These are phyloP conservation scores for Hanseniaspora gamundiae DNA, from an alignment of 1,139 yeast genomes.

Conservation along the genomic window DNA sequence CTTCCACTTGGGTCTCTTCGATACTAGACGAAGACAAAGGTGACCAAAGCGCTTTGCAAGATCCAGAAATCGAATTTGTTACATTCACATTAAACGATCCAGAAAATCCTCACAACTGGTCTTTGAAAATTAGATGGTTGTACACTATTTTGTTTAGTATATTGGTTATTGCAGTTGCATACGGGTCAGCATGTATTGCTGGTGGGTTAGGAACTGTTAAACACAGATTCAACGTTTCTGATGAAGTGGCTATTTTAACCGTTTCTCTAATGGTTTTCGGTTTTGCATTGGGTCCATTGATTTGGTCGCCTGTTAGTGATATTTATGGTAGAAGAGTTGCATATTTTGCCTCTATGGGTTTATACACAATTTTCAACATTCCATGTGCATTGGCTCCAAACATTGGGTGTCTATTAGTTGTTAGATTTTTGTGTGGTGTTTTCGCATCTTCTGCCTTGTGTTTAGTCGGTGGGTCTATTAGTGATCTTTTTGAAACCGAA, in stretches of 20 bases:
- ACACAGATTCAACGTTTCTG: conserved; percentile 52
- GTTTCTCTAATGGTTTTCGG: conserved; percentile 86
- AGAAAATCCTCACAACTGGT: conserved; percentile 84
- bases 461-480: conserved; percentile 81
- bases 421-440: conserved; percentile 80
- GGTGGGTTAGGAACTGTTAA: conserved; percentile 62
- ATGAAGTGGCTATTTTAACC: conserved; percentile 67
- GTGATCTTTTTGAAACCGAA: conserved; percentile 69
- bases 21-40: conserved; percentile 18
- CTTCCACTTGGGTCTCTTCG: conserved; percentile 16
- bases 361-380: conserved; percentile 69
- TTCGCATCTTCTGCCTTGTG: conserved; percentile 76
- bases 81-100: conserved; percentile 70
- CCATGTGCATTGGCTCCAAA: conserved; percentile 84
- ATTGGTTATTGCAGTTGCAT: conserved; percentile 76
- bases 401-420: conserved; percentile 66
- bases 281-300: conserved; percentile 73
- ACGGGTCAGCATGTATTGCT: conserved; percentile 83
- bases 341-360: conserved; percentile 59
- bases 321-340: conserved; percentile 80
- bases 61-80: conserved; percentile 67
- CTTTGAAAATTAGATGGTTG: conserved; percentile 41
- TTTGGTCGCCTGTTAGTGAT: conserved; percentile 88
- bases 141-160: conserved; percentile 56
- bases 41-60: too few species aligned